Base-by-base conservation (phyloP, 2,329 filamentous ascomycete genomes). In the Lecanicillium sp. region DNA sequence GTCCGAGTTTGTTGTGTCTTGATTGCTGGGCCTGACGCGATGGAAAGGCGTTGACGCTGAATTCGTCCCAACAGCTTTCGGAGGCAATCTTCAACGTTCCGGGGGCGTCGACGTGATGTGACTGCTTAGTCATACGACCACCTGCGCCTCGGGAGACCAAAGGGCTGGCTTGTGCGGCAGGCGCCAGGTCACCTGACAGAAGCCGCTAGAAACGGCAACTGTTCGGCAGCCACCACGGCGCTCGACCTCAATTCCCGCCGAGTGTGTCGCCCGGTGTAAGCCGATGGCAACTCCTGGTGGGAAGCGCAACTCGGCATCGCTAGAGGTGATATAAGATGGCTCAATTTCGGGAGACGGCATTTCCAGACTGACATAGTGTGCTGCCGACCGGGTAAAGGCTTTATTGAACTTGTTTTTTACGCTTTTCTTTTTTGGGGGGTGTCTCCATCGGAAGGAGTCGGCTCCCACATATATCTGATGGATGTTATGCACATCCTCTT, bases 101-200 rank as follows among this genome's bases (percentile, higher is more conserved):
- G 20, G 20, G 3, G 23, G 21, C n/a, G 23, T 40, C 19, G 19
- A 19, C 14, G 36, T 33, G 44, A 46, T 26, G 44, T 17, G 17
- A 5, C 2, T 49, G 46, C 39, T 49, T 49, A 49, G 46, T 49
- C 46, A 49, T 39, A 5, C 24, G 10, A 19, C 30, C 14, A 15
- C 9, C 17, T 15, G 23, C 10, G 23, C 5, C 8, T 4, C 5
- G 10, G 26, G n/a, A 17, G 20, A 23, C 12, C 23, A 11, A 32
- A 21, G 12, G 43, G 19, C 20, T 23, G 19, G 32, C 17, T 38
- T 46, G 21, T 20, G 29, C 20, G 12, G 29, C 15, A 14, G 21
- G 26, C 27, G 29, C 20, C 29, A 43, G 24, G 39, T 49, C 46
- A 49, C 46, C 39, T 49, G 46, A 49, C 46, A 39, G 46, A 49